Evolutionary conservation across 352 stramenopile species (phyloP).

Genomic region (Phytopythium ostracodes): DNA sequence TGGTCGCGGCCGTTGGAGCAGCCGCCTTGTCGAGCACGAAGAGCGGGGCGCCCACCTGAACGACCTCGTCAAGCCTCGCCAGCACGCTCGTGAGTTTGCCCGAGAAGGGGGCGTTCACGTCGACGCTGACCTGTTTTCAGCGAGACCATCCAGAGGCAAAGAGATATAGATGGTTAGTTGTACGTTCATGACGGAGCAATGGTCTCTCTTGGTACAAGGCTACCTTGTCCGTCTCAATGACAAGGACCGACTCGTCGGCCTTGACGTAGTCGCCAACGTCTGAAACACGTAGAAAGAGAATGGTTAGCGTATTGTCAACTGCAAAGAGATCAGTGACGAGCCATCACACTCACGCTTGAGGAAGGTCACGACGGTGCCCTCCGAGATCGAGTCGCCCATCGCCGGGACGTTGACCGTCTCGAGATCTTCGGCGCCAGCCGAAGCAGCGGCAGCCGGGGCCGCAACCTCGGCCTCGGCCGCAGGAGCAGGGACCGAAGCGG

Average conservation of each 20-base stretch:
- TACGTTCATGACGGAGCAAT: background rate
- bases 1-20: constrained; percentile 2
- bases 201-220: too few species aligned
- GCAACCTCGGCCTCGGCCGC: constrained; percentile 9
- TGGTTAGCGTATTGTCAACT: background rate
- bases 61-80: constrained; percentile 93
- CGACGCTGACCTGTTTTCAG: constrained; percentile 70
- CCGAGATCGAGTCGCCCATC: constrained; percentile 96
- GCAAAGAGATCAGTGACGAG: background rate
- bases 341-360: constrained; percentile 51
- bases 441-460: constrained; percentile 13
- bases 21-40: constrained; percentile 90
- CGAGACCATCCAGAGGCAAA: background rate
- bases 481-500: constrained; percentile 11
- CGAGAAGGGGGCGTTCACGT: constrained; percentile 88
- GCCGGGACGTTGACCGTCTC: constrained; percentile 84
- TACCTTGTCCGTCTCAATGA: constrained; percentile 99
- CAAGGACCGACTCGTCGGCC: constrained; percentile 94
- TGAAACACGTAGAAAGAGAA: constrained; percentile 14
- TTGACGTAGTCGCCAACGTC: constrained; percentile 94
- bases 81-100: constrained; percentile 93
- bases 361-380: constrained; percentile 95
- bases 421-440: constrained; percentile 29
- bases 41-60: constrained; percentile 92
- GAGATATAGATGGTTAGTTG: background rate